Conservation (phyloP, 768 basidiomycete genomes). For the Hydnum rufescens region DNA sequence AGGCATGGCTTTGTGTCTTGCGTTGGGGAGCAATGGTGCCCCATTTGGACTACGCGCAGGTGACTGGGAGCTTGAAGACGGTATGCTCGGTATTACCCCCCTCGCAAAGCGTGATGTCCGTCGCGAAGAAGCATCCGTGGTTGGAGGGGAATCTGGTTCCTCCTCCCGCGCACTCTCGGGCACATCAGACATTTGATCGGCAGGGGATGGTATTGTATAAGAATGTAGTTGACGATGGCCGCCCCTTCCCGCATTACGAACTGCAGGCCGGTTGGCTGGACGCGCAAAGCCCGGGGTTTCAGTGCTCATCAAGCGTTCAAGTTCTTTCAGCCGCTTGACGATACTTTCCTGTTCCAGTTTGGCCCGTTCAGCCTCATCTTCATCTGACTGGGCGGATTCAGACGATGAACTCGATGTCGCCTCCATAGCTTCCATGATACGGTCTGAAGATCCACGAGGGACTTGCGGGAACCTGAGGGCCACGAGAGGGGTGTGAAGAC, state of each 20-base stretch:
- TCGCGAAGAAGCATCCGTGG: not conserved
- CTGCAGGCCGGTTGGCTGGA: too few relatives aligned
- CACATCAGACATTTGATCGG: not conserved
- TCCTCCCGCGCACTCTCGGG: slow-evolving; percentile 2
- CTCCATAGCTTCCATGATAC: slow-evolving; percentile 41
- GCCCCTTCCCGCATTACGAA: too few relatives aligned
- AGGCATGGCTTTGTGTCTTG: not conserved
- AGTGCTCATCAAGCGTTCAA: slow-evolving; percentile 53
- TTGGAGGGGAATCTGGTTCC: not conserved
- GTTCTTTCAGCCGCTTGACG: slow-evolving; percentile 43
- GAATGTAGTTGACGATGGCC: too few relatives aligned
- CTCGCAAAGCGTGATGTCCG: not conserved
- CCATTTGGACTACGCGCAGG: not conserved
- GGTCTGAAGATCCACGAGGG: slow-evolving; percentile 19
- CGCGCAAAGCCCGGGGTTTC: slow-evolving; percentile 49
- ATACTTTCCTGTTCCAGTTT: slow-evolving; percentile 49
- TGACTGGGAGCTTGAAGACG: not conserved
- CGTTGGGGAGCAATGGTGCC: too few relatives aligned
- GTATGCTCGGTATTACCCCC: not conserved
- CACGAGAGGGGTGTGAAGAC: not conserved
- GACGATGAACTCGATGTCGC: slow-evolving; percentile 14
- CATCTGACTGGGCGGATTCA: slow-evolving; percentile 32
- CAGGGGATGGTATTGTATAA: slow-evolving; percentile 1
- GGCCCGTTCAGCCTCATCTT: slow-evolving; percentile 42
- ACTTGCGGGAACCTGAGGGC: not conserved